A percentile compares a stretch with the other conserved stretches of the same genome.
These are phyloP conservation scores for Monosporozyma aerobia DNA, from an alignment of 805 yeast species.

Conservation along the genomic window DNA sequence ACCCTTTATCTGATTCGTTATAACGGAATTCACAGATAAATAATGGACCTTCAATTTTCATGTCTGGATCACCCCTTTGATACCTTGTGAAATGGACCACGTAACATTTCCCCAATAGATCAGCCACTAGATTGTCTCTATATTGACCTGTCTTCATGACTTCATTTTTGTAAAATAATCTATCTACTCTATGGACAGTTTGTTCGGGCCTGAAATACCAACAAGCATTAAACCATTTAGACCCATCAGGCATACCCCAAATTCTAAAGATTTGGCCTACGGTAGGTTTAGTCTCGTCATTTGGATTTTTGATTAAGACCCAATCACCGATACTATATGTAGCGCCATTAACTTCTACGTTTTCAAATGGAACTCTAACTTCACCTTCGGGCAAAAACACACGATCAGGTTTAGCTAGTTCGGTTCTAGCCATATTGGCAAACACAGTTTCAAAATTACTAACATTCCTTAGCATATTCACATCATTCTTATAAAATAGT, in stretches of 20 bases:
- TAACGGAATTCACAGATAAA: slow-evolving; percentile 93
- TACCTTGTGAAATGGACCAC: slow-evolving; percentile 91
- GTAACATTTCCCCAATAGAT: slow-evolving; percentile 86
- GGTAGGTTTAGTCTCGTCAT: slow-evolving; percentile 81
- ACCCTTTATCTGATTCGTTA: slow-evolving; percentile 80
- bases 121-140: slow-evolving; percentile 83
- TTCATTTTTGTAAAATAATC: slow-evolving; percentile 85
- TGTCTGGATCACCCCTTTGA: slow-evolving; percentile 87
- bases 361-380: slow-evolving; percentile 68
- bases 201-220: slow-evolving; percentile 98
- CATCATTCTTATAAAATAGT: slow-evolving; percentile 48
- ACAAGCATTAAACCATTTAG: slow-evolving; percentile 84
- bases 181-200: slow-evolving; percentile 87
- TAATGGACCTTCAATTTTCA: slow-evolving; percentile 70
- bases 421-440: slow-evolving; percentile 50
- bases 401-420: slow-evolving; percentile 71
- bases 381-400: slow-evolving; percentile 53
- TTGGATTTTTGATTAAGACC: slow-evolving; percentile 83
- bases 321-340: slow-evolving; percentile 86
- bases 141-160: slow-evolving; percentile 96
- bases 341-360: slow-evolving; percentile 60
- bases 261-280: slow-evolving; percentile 89
- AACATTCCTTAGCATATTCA: slow-evolving; percentile 52
- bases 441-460: slow-evolving; percentile 52
- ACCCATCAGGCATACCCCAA: slow-evolving; percentile 73